Percentiles rank a stretch among this genome's conserved stretches.
These are phyloP conservation scores for Tanacetum coccineum DNA, from an alignment of 129 eudicot genomes.

Conservation along the genomic window DNA sequence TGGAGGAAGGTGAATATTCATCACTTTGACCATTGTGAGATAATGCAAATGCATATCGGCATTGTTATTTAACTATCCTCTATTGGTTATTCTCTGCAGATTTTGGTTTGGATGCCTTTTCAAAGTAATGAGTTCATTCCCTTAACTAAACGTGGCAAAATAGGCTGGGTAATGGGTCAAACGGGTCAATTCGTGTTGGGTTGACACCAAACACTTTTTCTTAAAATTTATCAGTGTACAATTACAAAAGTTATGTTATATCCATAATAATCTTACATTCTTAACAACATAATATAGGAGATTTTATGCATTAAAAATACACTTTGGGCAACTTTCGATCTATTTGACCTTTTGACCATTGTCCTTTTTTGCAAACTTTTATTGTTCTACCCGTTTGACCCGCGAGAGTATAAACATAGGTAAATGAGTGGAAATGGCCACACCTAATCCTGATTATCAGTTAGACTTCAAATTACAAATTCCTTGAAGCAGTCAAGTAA, in stretches of 20 bases:
- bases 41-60: background rate
- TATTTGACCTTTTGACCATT: background rate
- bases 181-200: background rate
- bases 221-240: no score
- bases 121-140: constrained; percentile 46
- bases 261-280: no score
- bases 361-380: background rate
- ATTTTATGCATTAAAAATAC: constrained; percentile 3
- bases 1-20: constrained; percentile 65
- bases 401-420: background rate
- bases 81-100: constrained; percentile 42
- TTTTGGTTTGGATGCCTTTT: constrained; percentile 92
- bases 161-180: constrained; percentile 9
- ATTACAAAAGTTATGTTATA: no score
- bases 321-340: background rate
- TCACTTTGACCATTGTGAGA: constrained; percentile 10
- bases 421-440: background rate
- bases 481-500: constrained; percentile 4
- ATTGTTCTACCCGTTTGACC: background rate
- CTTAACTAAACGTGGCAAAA: background rate
- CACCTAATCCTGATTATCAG: constrained; percentile 10
- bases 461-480: background rate
- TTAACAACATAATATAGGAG: constrained; percentile 1
- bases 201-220: no score
- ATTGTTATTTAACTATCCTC: constrained; percentile 7